Evolutionary conservation across 2,329 filamentous ascomycete species (phyloP).

Genomic region (Fusarium torreyae): DNA sequence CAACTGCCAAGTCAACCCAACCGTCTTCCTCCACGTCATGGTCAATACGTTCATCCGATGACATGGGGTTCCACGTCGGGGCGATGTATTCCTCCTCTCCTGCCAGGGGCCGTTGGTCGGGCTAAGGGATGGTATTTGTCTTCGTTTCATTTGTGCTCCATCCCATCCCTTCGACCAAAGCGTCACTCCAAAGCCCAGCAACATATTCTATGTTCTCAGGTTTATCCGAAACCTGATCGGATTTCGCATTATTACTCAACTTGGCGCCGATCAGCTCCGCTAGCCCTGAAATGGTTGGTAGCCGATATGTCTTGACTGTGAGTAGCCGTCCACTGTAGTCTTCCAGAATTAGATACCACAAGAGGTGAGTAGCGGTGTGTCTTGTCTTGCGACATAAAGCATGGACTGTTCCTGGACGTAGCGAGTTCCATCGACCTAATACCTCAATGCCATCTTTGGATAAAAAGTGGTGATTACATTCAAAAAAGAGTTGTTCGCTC

Average conservation of each 20-base stretch:
- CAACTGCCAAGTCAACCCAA: slow-evolving; percentile 16
- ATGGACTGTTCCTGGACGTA: not conserved
- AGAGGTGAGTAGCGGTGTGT: not conserved
- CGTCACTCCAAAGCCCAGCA: slow-evolving; percentile 10
- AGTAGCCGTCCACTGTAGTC: not conserved
- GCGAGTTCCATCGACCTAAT: slow-evolving; percentile 11
- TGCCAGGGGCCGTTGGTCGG: not conserved
- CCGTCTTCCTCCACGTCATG: not conserved
- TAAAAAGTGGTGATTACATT: slow-evolving; percentile 24
- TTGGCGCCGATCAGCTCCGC: not conserved
- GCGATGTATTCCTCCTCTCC: slow-evolving; percentile 4
- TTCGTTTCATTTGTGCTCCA: not conserved
- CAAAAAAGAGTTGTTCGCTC: slow-evolving; percentile 20
- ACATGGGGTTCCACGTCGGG: slow-evolving; percentile 31
- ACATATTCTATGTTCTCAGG: not conserved
- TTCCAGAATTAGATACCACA: slow-evolving; percentile 1
- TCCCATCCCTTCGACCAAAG: not conserved
- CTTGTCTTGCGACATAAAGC: not conserved
- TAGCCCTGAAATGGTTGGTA: not conserved
- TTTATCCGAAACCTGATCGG: not conserved
- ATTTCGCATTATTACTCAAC: not conserved
- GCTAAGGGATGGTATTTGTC: not conserved
- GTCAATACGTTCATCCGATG: not conserved
- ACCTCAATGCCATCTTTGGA: slow-evolving; percentile 22
- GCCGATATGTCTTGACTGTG: not conserved